Evolutionary conservation across 768 basidiomycete species (phyloP), one percentile per base, ranked within the genome.

Genomic region (Pholiota molesta): DNA sequence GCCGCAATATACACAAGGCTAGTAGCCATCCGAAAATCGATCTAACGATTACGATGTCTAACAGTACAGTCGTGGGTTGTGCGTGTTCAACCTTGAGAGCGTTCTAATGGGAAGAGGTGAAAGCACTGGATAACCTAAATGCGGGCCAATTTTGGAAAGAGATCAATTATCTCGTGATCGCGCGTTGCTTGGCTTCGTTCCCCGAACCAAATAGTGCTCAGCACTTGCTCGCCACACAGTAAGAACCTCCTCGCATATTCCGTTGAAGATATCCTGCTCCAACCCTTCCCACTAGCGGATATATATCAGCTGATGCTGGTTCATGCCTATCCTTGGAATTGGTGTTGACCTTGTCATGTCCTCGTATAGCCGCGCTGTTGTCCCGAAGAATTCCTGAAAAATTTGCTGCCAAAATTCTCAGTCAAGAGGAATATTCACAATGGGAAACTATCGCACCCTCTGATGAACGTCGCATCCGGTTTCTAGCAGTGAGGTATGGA

Each of bases 261-360:
- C 35, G 13, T 16, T 16, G 14, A 37, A 37, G 35, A 37, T 16
- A 37, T 9, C 31, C 31, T 31, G 31, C 6, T 7, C 31, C 31
- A 31, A 7, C 31, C 31, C 14, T 37, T 37, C 13, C 11, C 14
- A 37, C 11, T 37, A 1, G 2, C 35, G 14, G 35, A 5, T 1
- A 13, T 37, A 37, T 4, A 31, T 31, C 9, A n/a, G n/a, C 58
- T 19, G 45, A 51, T 40, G 64, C 42, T 26, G 29, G n/a, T 28
- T 19, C 33, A 89, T 89, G 89, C 68, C 78, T 65, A 82, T 94
- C 65, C 75, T 91, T 60, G 92, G 92, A 31, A 79, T 92, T 60
- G 92, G 92, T 17, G 85, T 89, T 64, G 93, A 95, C 71, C 72
- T 95, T 52, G 79, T 92, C 83, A 88, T 68, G 60, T 91, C 9